Evolutionary conservation across 2,329 filamentous ascomycete species (phyloP).

Genomic region (Fusarium praegraminearum): DNA sequence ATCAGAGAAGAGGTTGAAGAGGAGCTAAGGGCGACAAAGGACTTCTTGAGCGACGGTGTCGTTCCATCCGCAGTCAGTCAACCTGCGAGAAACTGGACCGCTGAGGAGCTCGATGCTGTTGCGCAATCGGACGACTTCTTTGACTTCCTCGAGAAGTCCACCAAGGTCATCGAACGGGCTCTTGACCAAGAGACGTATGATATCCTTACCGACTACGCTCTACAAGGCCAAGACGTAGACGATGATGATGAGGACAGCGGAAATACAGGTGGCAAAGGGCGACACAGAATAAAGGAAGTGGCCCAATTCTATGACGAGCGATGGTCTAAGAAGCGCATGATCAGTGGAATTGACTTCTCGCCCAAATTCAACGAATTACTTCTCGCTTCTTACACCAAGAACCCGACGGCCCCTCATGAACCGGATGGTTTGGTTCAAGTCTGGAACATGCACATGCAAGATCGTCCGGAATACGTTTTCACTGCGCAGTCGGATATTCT

Average conservation of each 20-base stretch:
- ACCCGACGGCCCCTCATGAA: conserved; percentile 92
- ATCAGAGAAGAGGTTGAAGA: conserved; percentile 92
- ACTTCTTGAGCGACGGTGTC: conserved; percentile 63
- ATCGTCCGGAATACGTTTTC: conserved; percentile 95
- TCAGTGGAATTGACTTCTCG: conserved; percentile 95
- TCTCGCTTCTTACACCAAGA: conserved; percentile 96
- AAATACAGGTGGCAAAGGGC: conserved; percentile 76
- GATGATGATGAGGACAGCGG: conserved; percentile 85
- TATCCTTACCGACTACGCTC: conserved; percentile 92
- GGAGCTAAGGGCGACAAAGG: conserved; percentile 81
- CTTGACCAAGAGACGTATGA: conserved; percentile 93
- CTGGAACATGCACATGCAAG: conserved; percentile 96
- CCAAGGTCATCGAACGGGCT: conserved; percentile 95
- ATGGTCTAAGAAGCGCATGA: conserved; percentile 98
- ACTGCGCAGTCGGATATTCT: conserved; percentile 96
- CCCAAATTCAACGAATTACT: conserved; percentile 94
- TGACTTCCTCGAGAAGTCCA: conserved; percentile 94
- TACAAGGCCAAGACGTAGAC: conserved; percentile 79
- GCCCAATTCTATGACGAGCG: conserved; percentile 94
- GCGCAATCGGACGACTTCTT: conserved; percentile 93
- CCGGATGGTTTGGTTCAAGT: conserved; percentile 94
- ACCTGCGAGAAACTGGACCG: conserved; percentile 81
- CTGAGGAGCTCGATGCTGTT: conserved; percentile 89
- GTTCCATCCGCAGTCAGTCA: conserved; percentile 65
- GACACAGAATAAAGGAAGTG: conserved; percentile 84